A percentile compares a stretch with the other conserved stretches of the same genome.
Evolutionary conservation across 164 flowering plant species (phyloP).

Genomic region (Hamamelis virginiana): DNA sequence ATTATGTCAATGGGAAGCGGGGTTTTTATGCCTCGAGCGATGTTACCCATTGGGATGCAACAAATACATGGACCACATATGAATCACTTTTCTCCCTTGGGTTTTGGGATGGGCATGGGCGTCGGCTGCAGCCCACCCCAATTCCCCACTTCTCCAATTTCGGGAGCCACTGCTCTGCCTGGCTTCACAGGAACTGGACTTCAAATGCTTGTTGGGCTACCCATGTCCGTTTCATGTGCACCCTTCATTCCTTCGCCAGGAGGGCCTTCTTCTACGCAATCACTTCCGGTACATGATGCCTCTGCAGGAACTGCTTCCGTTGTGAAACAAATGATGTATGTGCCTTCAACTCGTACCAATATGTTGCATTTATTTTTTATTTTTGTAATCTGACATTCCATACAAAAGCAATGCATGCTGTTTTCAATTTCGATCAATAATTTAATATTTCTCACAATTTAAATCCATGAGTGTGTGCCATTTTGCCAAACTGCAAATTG

Average conservation of each 20-base stretch:
- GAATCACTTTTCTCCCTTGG: slow-evolving; percentile 15
- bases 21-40: slow-evolving; percentile 13
- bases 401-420: too few relatives aligned
- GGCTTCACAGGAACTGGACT: slow-evolving; percentile 5
- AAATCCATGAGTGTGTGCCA: too few relatives aligned
- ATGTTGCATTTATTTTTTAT: too few relatives aligned
- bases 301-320: neutral
- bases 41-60: slow-evolving; percentile 19
- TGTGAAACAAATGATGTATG: neutral
- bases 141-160: slow-evolving; percentile 8
- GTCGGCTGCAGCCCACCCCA: slow-evolving; percentile 11
- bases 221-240: slow-evolving; percentile 12
- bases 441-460: too few relatives aligned
- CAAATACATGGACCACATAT: slow-evolving; percentile 13
- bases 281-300: neutral
- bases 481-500: too few relatives aligned
- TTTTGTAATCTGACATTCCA: too few relatives aligned
- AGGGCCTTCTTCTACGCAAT: slow-evolving; percentile 3
- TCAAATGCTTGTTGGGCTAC: slow-evolving; percentile 11
- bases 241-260: slow-evolving; percentile 5
- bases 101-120: slow-evolving; percentile 10
- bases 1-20: slow-evolving; percentile 30
- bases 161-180: slow-evolving; percentile 9
- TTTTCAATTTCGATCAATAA: too few relatives aligned
- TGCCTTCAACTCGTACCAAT: neutral